Conservation (phyloP, 208 protist species). For the Trypanosoma lewisi region DNA sequence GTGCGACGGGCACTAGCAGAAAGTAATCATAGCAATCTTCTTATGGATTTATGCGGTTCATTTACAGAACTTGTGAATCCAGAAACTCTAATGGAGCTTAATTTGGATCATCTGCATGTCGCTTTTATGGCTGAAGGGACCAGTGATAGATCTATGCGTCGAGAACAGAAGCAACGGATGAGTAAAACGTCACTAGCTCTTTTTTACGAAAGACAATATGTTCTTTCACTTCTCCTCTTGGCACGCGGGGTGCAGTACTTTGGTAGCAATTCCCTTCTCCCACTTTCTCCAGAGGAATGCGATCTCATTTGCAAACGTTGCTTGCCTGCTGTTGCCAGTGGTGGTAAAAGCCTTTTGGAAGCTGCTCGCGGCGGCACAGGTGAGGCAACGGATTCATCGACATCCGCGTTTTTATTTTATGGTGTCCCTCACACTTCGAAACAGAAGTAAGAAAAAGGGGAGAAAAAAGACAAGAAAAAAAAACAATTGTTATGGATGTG, state of each 20-base stretch:
- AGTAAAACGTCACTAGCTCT: slow-evolving; percentile 12
- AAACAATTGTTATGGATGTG: not conserved
- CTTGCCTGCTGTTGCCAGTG: slow-evolving; percentile 31
- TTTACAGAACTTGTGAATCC: slow-evolving; percentile 38
- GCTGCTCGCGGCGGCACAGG: slow-evolving; percentile 2
- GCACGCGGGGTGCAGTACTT: slow-evolving; percentile 64
- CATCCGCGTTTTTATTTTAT: slow-evolving; percentile 23
- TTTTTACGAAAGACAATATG: slow-evolving; percentile 31
- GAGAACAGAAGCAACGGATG: slow-evolving; percentile 52
- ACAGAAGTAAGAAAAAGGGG: slow-evolving; percentile 9
- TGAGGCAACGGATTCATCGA: not conserved
- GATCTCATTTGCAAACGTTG: slow-evolving; percentile 44
- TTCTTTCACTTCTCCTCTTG: slow-evolving; percentile 59
- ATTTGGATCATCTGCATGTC: slow-evolving; percentile 49
- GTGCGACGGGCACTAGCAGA: slow-evolving; percentile 38
- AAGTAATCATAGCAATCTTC: slow-evolving; percentile 16
- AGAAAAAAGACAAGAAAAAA: not conserved
- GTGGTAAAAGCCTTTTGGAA: slow-evolving; percentile 32
- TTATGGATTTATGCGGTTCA: slow-evolving; percentile 45
- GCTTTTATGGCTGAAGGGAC: slow-evolving; percentile 40
- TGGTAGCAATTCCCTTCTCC: slow-evolving; percentile 41
- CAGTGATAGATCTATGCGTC: slow-evolving; percentile 44
- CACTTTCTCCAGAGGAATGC: slow-evolving; percentile 33
- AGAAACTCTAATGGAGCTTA: slow-evolving; percentile 33
- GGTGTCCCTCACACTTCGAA: slow-evolving; percentile 16